Conservation (phyloP, 1,284 basidiomycete genomes). For the Fomitopsis pinicola region DNA sequence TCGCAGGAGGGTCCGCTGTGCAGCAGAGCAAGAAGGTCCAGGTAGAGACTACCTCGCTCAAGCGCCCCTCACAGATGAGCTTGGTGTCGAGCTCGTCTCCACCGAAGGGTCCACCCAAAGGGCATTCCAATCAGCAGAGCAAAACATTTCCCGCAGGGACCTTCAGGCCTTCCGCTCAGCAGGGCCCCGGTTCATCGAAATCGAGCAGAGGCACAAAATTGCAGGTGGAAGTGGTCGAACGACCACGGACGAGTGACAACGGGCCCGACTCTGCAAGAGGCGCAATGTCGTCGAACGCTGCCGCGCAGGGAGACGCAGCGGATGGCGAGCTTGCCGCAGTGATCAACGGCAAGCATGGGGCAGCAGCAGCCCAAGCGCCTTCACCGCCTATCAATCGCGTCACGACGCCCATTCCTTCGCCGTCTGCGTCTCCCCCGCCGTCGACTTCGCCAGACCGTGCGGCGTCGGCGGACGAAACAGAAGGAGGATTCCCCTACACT, state of each 20-base stretch:
- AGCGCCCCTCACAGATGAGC: neutral
- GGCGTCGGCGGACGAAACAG: neutral
- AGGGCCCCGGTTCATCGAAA: neutral
- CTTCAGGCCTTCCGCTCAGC: neutral
- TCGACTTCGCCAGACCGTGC: neutral
- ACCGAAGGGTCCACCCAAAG: neutral
- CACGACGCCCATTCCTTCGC: neutral
- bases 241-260: neutral
- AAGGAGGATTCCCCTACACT: conserved; percentile 13
- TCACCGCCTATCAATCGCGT: neutral
- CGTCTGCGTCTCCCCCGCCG: neutral
- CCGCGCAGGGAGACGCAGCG: neutral
- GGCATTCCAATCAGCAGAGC: neutral
- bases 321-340: neutral
- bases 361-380: neutral
- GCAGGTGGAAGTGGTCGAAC: conserved; percentile 13
- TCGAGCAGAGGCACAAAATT: conserved; percentile 13
- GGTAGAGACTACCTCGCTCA: neutral
- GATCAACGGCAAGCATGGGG: neutral
- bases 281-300: neutral
- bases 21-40: neutral
- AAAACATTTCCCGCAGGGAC: neutral
- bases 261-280: neutral
- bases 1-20: neutral
- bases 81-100: neutral